Base-by-base conservation (phyloP, 2,329 filamentous ascomycete genomes). In the Sordariomycetes sp. region DNA sequence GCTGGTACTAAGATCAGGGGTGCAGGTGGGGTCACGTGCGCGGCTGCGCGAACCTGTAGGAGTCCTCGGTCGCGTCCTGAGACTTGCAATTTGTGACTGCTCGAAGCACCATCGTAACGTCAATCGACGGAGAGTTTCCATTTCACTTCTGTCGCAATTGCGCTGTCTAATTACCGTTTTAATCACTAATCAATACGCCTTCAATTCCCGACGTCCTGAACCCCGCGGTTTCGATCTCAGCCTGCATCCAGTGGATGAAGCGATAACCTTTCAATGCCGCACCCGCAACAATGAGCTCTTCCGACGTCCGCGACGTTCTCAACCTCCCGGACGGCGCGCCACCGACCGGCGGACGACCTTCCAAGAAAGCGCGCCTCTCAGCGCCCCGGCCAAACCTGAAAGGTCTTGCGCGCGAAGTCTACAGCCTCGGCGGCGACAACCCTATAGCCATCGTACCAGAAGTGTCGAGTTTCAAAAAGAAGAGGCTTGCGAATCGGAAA, bases 291-390 rank as follows among this genome's bases (percentile, higher is more conserved):
- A 85, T 85, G 79, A 70, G 80, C 40, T 81, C 81, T 42, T 74
- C 79, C 56, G 86, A 94, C 68, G 76, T 93, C 47, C 86, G 84
- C 63, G 86, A 94, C 57, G 85, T 94, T 53, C 77, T 94, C 51
- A 86, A 88, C 57, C 68, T 94, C 54, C 80, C 81, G 32, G 79
- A 78, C 21, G 30, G 29, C 21, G 11, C 32, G 6, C 16, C 29
- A 18, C 14, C 61, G 33, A 49, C 63, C 33, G 63, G 59, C 33
- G 51, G 66, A 35, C 63, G 80, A 42, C 75, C 79, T 26, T 61
- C 73, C 28, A 93, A 92, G 64, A 88, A 90, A 54, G 77, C 81
- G 48, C 87, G 83, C 54, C 64, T 74, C 6, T 64, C 70, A 12
- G 73, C 70, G 30, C 72, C 79, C 43, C 65, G 67, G 34, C 68